Evolutionary conservation across 1,284 basidiomycete species (phyloP), one percentile per base, ranked within the genome.

Genomic region (Porodaedalea pini): DNA sequence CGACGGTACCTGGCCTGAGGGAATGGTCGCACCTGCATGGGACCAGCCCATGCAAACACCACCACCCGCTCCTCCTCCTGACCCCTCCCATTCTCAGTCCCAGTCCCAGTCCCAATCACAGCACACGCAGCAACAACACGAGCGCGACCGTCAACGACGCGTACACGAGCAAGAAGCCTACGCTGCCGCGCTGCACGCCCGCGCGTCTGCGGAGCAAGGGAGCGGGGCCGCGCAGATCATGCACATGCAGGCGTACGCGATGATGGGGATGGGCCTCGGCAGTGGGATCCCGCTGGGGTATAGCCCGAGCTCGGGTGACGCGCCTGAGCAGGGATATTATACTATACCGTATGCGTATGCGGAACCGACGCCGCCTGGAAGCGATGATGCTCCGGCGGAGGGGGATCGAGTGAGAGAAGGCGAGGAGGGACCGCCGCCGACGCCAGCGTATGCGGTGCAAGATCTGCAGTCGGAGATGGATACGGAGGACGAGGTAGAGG

Each of bases 1-100:
- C 53, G 88, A 90, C 60, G 76, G 81, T 40, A 88, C 85, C 40
- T 90, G 88, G 88, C 88, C 88, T 15, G 70, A 71, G 51, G 83
- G 79, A 19, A 74, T 78, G 27, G 68, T 75, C 8, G 81, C 73
- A 15, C 82, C 80, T 17, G n/a, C 45, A n/a, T 59, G 55, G 55
- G 55, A 60, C n/a, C 48, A 56, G 27, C 39, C 41, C 4, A 41
- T 37, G 2, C 11, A 29, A 17, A 25, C 32, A 7, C 53, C 51
- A 11, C 52, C 31, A 21, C 17, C 45, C 15, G 11, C 43, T 13
- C 21, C 52, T 13, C 31, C 50, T n/a, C 49, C 51, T 6, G 29
- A 29, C 45, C 17, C 48, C 11, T 52, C 56, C 19, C 27, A 51
- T 15, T 39, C 47, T n/a, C 23, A 56, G 19, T n/a, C 27, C 11